Evolutionary conservation across 2,329 filamentous ascomycete species (phyloP).

Genomic region (Diplodia seriata): DNA sequence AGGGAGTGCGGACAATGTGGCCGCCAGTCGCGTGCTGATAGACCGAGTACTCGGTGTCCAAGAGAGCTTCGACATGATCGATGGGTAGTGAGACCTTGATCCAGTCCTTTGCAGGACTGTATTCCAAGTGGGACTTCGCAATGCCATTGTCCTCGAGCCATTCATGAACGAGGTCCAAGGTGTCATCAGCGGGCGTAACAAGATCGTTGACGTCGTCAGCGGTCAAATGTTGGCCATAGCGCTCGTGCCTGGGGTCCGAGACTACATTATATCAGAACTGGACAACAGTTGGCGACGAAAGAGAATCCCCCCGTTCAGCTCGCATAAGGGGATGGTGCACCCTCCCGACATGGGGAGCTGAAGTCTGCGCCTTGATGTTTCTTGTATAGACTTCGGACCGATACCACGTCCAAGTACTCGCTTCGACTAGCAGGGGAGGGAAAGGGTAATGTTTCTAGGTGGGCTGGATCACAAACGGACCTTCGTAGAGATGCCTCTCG

Average conservation of each 20-base stretch:
- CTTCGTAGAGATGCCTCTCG: constrained; percentile 62
- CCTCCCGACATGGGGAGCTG: too few species aligned
- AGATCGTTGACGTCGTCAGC: constrained; percentile 61
- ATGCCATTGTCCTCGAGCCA: constrained; percentile 65
- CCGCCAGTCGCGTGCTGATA: constrained; percentile 64
- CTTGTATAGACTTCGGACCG: too few species aligned
- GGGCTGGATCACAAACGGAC: constrained; percentile 39
- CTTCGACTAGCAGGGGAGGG: too few species aligned
- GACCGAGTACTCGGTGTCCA: constrained; percentile 57
- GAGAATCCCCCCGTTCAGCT: neutral
- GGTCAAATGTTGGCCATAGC: constrained; percentile 63
- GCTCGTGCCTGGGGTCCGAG: constrained; percentile 60
- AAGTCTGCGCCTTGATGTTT: too few species aligned
- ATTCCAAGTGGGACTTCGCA: constrained; percentile 44
- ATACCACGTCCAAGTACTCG: too few species aligned
- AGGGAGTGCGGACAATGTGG: constrained; percentile 58
- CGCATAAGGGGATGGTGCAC: neutral
- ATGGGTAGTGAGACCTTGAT: constrained; percentile 62
- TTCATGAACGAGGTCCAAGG: constrained; percentile 59
- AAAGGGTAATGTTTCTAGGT: neutral
- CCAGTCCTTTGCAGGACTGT: constrained; percentile 65
- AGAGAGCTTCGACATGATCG: constrained; percentile 58
- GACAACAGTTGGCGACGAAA: neutral
- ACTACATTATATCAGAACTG: constrained; percentile 42
- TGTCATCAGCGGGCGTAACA: constrained; percentile 60